Evolutionary conservation across 2,329 filamentous ascomycete genomes (phyloP).

Genomic region (Tolypocladium endophyticum): DNA sequence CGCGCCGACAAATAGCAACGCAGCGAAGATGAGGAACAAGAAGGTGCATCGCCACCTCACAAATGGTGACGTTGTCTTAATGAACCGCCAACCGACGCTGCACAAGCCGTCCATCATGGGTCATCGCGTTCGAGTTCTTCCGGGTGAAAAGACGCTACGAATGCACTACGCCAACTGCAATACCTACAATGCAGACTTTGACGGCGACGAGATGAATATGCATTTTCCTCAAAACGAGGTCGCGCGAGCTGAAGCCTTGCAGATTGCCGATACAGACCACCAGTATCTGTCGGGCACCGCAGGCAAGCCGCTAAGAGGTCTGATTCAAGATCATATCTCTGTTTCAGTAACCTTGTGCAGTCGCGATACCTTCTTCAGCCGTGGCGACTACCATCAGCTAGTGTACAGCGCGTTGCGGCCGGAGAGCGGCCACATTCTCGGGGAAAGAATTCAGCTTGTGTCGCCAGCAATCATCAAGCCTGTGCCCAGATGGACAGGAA

Average conservation of each 20-base stretch:
- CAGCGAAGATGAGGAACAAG: slow-evolving; percentile 74
- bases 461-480: slow-evolving; percentile 77
- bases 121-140: slow-evolving; percentile 82
- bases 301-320: slow-evolving; percentile 83
- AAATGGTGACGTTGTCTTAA: slow-evolving; percentile 92
- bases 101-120: slow-evolving; percentile 99
- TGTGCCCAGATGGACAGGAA: slow-evolving; percentile 79
- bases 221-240: slow-evolving; percentile 98
- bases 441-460: slow-evolving; percentile 71
- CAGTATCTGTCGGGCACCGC: slow-evolving; percentile 93
- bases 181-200: slow-evolving; percentile 98
- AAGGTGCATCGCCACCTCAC: slow-evolving; percentile 94
- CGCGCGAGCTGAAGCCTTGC: slow-evolving; percentile 82
- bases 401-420: slow-evolving; percentile 83
- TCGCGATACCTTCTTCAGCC: slow-evolving; percentile 81
- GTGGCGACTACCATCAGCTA: slow-evolving; percentile 85
- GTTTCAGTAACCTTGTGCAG: slow-evolving; percentile 87
- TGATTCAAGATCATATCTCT: slow-evolving; percentile 97
- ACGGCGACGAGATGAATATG: slow-evolving; percentile 99
- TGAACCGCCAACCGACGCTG: slow-evolving; percentile 96
- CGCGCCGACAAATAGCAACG: slow-evolving; percentile 65
- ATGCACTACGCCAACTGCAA: slow-evolving; percentile 99
- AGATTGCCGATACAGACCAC: slow-evolving; percentile 91
- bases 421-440: slow-evolving; percentile 78
- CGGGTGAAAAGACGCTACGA: slow-evolving; percentile 91